Conservation (phyloP, 2,329 filamentous ascomycete species). For the Botrytis tulipae region DNA sequence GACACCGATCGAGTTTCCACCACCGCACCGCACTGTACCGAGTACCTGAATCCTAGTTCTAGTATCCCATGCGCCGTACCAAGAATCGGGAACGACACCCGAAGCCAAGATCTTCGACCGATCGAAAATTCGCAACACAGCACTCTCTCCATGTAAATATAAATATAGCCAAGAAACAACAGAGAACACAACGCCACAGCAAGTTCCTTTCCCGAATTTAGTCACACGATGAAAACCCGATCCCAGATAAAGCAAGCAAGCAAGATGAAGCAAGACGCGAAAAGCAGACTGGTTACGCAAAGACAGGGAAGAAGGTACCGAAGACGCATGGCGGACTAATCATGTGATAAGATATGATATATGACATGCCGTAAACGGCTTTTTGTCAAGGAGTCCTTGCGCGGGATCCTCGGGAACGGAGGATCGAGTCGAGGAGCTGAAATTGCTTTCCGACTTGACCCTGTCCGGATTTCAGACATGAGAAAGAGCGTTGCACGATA, state of each 20-base stretch:
- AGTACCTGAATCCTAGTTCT: not conserved
- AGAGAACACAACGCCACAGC: not conserved
- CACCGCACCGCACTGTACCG: not conserved
- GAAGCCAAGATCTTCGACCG: not conserved
- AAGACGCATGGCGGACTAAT: not conserved
- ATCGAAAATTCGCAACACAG: not conserved
- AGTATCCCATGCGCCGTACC: not conserved
- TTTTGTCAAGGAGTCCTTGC: not conserved
- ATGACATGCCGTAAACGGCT: not conserved
- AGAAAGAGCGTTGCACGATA: not conserved
- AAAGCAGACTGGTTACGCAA: not conserved
- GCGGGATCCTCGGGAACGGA: not conserved
- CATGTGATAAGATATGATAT: conserved; percentile 8
- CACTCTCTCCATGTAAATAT: not conserved
- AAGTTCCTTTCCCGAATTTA: not conserved
- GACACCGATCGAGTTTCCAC: not conserved
- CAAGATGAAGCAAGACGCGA: not conserved
- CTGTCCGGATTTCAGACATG: not conserved
- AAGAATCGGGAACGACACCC: not conserved
- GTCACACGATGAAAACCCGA: conserved; percentile 1
- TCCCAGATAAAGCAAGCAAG: not conserved
- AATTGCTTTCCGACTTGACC: not conserved
- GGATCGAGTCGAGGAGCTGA: not conserved
- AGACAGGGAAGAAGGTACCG: not conserved
- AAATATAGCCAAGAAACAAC: not conserved